phyloP scores from a whole-genome alignment of 805 yeast genomes.

The Cyberlindnera lachancei region DNA sequence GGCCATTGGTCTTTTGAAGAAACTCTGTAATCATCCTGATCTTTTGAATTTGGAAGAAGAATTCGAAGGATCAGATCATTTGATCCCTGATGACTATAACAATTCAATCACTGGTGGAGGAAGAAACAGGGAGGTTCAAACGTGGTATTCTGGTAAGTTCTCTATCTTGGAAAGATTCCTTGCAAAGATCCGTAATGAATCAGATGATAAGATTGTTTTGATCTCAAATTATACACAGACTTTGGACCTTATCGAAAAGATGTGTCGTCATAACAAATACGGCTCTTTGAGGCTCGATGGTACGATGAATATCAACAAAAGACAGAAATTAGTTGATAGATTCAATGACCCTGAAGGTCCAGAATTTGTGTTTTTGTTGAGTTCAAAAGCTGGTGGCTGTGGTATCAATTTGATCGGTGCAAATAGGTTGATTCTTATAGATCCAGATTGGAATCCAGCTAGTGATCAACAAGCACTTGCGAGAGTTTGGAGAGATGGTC shows the following conservation, averaged over 20 bases:
- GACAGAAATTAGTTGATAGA: constrained; percentile 86
- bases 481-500: constrained; percentile 98
- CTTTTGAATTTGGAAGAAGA: constrained; percentile 70
- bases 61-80: constrained; percentile 54
- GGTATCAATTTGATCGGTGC: constrained; percentile 97
- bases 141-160: constrained; percentile 84
- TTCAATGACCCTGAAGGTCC: constrained; percentile 86
- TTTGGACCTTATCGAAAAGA: constrained; percentile 76
- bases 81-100: constrained; percentile 71
- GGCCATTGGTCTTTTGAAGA: constrained; percentile 83
- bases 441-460: constrained; percentile 98
- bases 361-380: constrained; percentile 81
- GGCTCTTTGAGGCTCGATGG: constrained; percentile 86
- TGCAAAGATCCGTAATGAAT: constrained; percentile 64
- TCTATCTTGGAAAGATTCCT: constrained; percentile 78
- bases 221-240: constrained; percentile 96
- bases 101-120: constrained; percentile 37
- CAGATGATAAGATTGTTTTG: constrained; percentile 90
- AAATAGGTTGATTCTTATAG: constrained; percentile 77
- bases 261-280: constrained; percentile 71
- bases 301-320: constrained; percentile 81
- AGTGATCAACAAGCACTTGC: constrained; percentile 97
- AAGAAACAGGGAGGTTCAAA: constrained; percentile 65
- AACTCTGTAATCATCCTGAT: constrained; percentile 92
- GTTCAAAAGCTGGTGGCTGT: constrained; percentile 98